Conservation (phyloP, 75 land plant genomes). For the Sequoiadendron giganteum region DNA sequence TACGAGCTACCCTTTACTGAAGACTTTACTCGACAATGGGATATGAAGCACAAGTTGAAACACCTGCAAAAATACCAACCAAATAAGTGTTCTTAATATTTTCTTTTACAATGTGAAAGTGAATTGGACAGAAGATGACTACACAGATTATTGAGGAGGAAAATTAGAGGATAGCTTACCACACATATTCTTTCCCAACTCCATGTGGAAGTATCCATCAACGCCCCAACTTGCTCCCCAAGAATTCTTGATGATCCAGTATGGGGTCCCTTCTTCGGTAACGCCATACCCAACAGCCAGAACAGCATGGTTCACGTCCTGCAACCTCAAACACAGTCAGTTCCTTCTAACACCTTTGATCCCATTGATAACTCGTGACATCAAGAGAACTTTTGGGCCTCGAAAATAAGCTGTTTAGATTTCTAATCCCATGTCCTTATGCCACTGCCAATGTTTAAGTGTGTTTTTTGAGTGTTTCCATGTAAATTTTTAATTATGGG, state of each 20-base stretch:
- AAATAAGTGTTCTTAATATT: not conserved
- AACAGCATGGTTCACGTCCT: conserved; percentile 99
- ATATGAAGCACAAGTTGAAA: conserved; percentile 94
- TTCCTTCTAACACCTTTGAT: not conserved
- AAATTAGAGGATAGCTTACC: conserved; percentile 50
- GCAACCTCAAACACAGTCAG: conserved; percentile 12
- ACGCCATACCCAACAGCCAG: conserved; percentile 91
- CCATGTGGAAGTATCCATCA: conserved; percentile 92
- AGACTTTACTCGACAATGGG: conserved; percentile 44
- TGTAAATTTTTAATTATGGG: too few relatives aligned
- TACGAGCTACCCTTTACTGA: not conserved
- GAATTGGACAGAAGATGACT: not conserved
- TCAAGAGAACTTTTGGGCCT: not conserved
- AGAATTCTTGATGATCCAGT: conserved; percentile 95
- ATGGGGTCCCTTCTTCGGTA: conserved; percentile 61
- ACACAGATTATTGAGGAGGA: not conserved
- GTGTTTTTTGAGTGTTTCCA: too few relatives aligned
- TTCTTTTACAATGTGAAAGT: not conserved
- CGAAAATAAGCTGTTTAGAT: too few relatives aligned
- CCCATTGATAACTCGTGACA: not conserved
- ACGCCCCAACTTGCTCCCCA: conserved; percentile 91
- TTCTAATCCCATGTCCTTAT: too few relatives aligned
- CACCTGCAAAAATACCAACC: conserved; percentile 48
- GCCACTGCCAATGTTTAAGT: too few relatives aligned
- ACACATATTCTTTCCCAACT: conserved; percentile 98